phyloP scores from a whole-genome alignment of 768 basidiomycete genomes.

The Cytidiella melzeri region DNA sequence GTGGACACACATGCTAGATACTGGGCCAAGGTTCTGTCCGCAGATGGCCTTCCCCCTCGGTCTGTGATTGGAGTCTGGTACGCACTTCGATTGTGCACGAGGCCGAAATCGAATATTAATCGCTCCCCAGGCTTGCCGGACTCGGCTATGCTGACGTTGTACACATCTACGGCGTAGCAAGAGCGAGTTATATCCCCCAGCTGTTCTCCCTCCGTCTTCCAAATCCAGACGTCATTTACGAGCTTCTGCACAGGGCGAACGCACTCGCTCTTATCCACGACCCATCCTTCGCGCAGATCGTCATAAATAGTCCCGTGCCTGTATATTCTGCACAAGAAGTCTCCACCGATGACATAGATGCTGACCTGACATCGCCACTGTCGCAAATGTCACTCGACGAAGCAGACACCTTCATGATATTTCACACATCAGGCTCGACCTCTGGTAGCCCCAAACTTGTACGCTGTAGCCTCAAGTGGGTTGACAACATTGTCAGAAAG shows the following conservation, averaged over 20 bases:
- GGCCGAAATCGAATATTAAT: not conserved
- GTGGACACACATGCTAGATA: slow-evolving; percentile 55
- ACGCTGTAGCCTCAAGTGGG: slow-evolving; percentile 57
- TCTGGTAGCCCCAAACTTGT: slow-evolving; percentile 74
- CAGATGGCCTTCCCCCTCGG: slow-evolving; percentile 37
- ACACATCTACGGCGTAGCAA: slow-evolving; percentile 63
- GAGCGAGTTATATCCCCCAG: slow-evolving; percentile 58
- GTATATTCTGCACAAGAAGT: slow-evolving; percentile 38
- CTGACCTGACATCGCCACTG: slow-evolving; percentile 39
- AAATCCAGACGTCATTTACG: slow-evolving; percentile 58
- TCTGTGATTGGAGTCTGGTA: slow-evolving; percentile 69
- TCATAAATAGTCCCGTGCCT: slow-evolving; percentile 44
- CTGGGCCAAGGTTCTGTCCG: slow-evolving; percentile 42
- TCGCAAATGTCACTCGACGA: slow-evolving; percentile 26
- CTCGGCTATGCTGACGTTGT: slow-evolving; percentile 61
- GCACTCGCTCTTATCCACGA: slow-evolving; percentile 62
- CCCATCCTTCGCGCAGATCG: slow-evolving; percentile 40
- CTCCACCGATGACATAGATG: slow-evolving; percentile 31
- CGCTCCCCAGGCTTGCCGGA: slow-evolving; percentile 50
- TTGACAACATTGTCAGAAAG: slow-evolving; percentile 50
- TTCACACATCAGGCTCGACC: slow-evolving; percentile 73
- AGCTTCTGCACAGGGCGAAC: slow-evolving; percentile 50
- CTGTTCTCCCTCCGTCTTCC: slow-evolving; percentile 67
- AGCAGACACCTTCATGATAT: slow-evolving; percentile 48
- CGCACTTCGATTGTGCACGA: slow-evolving; percentile 22